Evolutionary conservation across 129 eudicot genomes (phyloP).

Genomic region (Artemisia tridentata): DNA sequence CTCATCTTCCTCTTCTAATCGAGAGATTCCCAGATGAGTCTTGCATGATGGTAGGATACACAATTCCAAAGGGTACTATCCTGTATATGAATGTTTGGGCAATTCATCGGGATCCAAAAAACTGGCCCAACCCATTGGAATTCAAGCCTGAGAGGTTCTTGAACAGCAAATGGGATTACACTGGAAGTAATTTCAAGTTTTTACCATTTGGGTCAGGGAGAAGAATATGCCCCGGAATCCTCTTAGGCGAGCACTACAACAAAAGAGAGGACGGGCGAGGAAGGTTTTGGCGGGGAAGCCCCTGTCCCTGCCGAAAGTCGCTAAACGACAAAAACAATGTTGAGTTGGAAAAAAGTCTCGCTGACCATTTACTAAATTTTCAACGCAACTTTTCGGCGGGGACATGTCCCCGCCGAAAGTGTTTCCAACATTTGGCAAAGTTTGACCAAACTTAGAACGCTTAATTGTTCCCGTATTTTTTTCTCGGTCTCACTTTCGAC

Average conservation of each 20-base stretch:
- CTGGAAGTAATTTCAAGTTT: slow-evolving; percentile 27
- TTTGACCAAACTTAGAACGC: too few species aligned
- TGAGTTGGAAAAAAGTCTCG: too few species aligned
- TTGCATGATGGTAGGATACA: slow-evolving; percentile 33
- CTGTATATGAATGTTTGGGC: slow-evolving; percentile 35
- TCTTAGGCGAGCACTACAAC: slow-evolving; percentile 21
- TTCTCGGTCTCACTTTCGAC: too few species aligned
- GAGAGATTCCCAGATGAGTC: slow-evolving; percentile 33
- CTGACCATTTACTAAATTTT: too few species aligned
- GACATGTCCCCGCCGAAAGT: too few species aligned
- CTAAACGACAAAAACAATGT: too few species aligned
- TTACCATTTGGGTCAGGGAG: slow-evolving; percentile 43
- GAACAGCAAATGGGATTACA: slow-evolving; percentile 24
- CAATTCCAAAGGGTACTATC: slow-evolving; percentile 39
- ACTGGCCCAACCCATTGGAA: slow-evolving; percentile 37
- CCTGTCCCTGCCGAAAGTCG: too few species aligned
- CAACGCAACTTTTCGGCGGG: too few species aligned
- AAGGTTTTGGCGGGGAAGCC: too few species aligned
- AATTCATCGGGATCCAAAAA: slow-evolving; percentile 35
- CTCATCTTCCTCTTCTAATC: slow-evolving; percentile 36
- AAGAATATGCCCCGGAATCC: slow-evolving; percentile 37
- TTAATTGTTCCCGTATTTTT: too few species aligned
- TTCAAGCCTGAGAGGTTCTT: slow-evolving; percentile 40
- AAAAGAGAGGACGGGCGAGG: too few species aligned
- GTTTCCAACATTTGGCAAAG: too few species aligned